Evolutionary conservation across 1,139 yeast species (phyloP), one percentile per base, ranked within the genome.

Genomic region (Yamadazyma atmosphaerica): DNA sequence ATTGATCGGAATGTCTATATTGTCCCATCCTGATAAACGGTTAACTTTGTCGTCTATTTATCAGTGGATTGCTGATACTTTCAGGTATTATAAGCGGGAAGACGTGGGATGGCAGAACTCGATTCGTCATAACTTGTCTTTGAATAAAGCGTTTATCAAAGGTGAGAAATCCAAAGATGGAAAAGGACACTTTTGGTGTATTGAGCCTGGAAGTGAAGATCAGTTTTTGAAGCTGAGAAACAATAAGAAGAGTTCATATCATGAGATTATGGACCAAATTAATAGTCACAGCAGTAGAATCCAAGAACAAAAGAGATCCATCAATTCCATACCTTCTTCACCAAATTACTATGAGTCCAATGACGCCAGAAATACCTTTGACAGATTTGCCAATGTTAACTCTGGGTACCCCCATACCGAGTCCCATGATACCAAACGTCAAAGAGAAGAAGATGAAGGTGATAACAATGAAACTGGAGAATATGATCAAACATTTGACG

Each of bases 101-200:
- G 96, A 89, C 51, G 86, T 89, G 12, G 97, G 98, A 21, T 87
- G 96, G 96, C 95, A 87, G 57, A 87, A 87, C 60, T 86, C 95
- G 21, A 87, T 87, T 47, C 82, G 96, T 43, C 96, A 87, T 60
- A 86, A 88, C 50, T 67, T 88, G 39, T 84, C 94, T 18, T 69
- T 88, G 49, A 88, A 87, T 63, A 88, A 87, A 58, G 95, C 96
- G 1, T 88, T 88, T 52, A 76, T 84, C 40, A 92, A 92, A 63
- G 88, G 95, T 27, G 96, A 87, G 49, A 85, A 92, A 57, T 90
- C 96, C 12, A 85, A 86, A 51, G 95, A 87, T 60, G 98, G 98
- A 5, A 92, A 92, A 65, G 98, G 98, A 24, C 96, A 90, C 64
- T 92, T 85, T 61, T 94, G 98, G 98, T 81, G 86, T 51, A 87